Conservation (phyloP, 2,329 filamentous ascomycete genomes). For the Cladophialophora psammophila region DNA sequence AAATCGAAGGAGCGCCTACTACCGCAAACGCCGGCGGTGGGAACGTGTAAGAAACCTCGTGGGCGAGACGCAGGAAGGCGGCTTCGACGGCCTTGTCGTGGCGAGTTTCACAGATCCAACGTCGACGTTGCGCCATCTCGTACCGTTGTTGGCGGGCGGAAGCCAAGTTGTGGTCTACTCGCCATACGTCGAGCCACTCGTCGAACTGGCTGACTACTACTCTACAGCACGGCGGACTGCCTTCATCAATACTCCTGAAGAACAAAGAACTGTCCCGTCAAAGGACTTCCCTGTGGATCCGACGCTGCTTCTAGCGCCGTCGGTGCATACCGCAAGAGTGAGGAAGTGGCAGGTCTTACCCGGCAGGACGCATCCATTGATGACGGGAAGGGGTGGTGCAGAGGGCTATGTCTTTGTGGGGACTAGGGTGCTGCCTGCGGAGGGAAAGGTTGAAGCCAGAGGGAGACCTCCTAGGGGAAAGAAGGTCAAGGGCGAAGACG, state of each 20-base stretch:
- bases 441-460: conserved; percentile 78
- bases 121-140: conserved; percentile 74
- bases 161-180: conserved; percentile 87
- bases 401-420: conserved; percentile 92
- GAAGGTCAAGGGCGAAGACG: conserved; percentile 52
- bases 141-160: conserved; percentile 83
- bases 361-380: conserved; percentile 88
- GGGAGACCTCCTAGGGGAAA: conserved; percentile 67
- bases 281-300: conserved; percentile 89
- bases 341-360: conserved; percentile 90
- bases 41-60: conserved; percentile 74
- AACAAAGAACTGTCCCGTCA: conserved; percentile 44
- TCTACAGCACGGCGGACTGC: conserved; percentile 79
- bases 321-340: conserved; percentile 80
- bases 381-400: conserved; percentile 85
- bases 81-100: conserved; percentile 82
- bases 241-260: conserved; percentile 56
- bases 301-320: conserved; percentile 77
- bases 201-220: conserved; percentile 81
- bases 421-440: conserved; percentile 78
- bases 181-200: conserved; percentile 79
- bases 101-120: conserved; percentile 82
- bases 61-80: conserved; percentile 74
- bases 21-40: conserved; percentile 87
- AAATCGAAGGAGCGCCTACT: conserved; percentile 82